Evolutionary conservation across 2,329 filamentous ascomycete species (phyloP).

Genomic region (Ascochyta lentis): DNA sequence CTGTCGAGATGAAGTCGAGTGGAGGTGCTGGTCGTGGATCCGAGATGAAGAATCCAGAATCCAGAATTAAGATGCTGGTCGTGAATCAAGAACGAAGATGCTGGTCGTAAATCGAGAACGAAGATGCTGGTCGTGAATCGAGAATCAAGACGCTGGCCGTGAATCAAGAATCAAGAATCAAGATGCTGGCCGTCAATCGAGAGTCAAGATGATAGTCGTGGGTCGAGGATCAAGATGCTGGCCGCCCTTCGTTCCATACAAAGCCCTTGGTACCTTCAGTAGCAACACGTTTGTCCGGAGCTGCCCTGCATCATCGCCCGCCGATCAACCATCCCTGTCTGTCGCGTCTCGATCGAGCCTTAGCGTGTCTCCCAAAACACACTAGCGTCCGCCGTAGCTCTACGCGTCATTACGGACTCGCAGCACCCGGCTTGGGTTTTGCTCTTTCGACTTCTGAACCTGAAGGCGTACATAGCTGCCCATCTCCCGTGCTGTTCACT

Average conservation of each 20-base stretch:
- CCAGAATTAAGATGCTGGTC: background rate
- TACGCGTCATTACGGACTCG: constrained; percentile 36
- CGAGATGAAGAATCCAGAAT: too few species aligned
- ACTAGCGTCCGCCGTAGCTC: constrained; percentile 16
- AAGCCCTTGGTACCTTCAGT: background rate
- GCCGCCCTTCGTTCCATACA: background rate
- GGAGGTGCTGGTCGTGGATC: background rate
- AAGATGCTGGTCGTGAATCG: background rate
- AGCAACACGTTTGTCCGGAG: constrained; percentile 34
- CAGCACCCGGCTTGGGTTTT: constrained; percentile 20
- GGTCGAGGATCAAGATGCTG: background rate
- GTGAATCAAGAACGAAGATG: background rate
- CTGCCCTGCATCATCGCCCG: constrained; percentile 3
- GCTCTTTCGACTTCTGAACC: constrained; percentile 29
- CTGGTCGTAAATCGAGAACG: background rate
- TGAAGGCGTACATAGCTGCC: background rate
- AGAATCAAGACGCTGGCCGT: background rate
- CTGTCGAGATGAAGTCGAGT: constrained; percentile 3
- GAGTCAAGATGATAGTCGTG: background rate
- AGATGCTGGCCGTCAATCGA: background rate
- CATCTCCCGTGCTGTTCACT: too few species aligned
- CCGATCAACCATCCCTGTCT: constrained; percentile 1
- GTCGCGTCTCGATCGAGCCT: constrained; percentile 2
- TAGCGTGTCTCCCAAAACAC: too few species aligned
- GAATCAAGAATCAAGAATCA: background rate